Evolutionary conservation across 2,329 filamentous ascomycete genomes (phyloP), one percentile per base, ranked within the genome.

Genomic region (Aspergillus sp.): DNA sequence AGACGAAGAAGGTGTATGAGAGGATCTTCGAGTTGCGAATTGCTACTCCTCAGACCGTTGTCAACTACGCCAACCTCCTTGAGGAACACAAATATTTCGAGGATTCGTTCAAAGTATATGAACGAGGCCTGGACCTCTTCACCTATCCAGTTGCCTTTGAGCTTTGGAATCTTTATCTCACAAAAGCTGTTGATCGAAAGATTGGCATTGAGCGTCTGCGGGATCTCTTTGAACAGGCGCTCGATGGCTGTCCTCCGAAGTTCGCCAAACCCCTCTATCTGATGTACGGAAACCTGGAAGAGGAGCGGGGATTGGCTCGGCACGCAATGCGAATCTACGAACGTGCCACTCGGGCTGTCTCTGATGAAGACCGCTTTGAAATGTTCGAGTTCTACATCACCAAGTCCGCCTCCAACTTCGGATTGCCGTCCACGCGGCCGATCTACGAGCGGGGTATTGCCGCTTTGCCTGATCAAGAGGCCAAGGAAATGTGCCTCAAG

Each of bases 301-400:
- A 99, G 77, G 95, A 99, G 69, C 86, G 95, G 37, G 95, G 95
- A 1, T 85, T 99, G 15, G 93, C 95, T 11, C 86, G 96, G 50
- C 93, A 98, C 72, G 96, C 96, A 2, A 99, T 99, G 95, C 90
- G 95, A 59, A 99, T 99, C 66, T 99, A 99, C 76, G 96, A 99
- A 78, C 89, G 95, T 58, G 95, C 95, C 7, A 99, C 95, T 5
- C 87, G 95, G 33, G 93, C 93, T 12, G 96, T 99, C 3, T 89
- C 91, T 14, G 95, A 99, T 69, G 93, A 97, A 69, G 93, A 99
- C 74, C 85, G 92, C 52, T 88, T 93, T 59, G 92, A 96, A 68
- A 97, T 99, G 93, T 99, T 97, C 80, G 95, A 96, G 75, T 96
- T 98, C 73, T 99, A 99, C 80, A 97, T 99, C 71, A 98, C 93